A percentile compares a stretch with the other conserved stretches of the same genome.
phyloP scores from a whole-genome alignment of 129 eudicot species.

The Helianthus tuberosus region DNA sequence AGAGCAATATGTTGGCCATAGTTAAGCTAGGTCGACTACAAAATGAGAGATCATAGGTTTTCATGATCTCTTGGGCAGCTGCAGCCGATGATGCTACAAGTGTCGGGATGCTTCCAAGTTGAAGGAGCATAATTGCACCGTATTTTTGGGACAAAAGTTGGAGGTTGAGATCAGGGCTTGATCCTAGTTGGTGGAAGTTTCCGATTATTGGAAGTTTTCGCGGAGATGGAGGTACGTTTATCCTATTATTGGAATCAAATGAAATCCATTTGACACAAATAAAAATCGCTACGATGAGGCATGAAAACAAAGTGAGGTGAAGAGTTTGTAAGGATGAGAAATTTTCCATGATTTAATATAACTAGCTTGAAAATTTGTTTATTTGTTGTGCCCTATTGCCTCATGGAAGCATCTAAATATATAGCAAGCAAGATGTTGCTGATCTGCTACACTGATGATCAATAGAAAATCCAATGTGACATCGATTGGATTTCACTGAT shows the following conservation, averaged over 20 bases:
- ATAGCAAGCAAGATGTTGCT: not conserved
- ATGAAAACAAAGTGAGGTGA: not conserved
- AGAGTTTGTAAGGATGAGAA: not conserved
- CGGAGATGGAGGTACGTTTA: not conserved
- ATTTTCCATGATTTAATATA: not conserved
- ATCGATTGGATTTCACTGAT: too few relatives aligned
- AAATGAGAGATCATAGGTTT: slow-evolving; percentile 10
- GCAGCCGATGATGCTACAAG: slow-evolving; percentile 8
- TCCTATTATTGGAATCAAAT: not conserved
- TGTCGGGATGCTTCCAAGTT: slow-evolving; percentile 1
- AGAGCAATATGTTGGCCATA: not conserved
- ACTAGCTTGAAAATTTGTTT: not conserved
- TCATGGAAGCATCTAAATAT: not conserved
- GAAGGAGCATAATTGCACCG: slow-evolving; percentile 4
- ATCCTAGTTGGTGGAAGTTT: slow-evolving; percentile 6
- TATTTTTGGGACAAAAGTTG: slow-evolving; percentile 6
- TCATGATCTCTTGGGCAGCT: slow-evolving; percentile 10
- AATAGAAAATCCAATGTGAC: too few relatives aligned
- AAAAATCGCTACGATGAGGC: not conserved
- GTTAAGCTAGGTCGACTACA: not conserved
- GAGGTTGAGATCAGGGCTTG: not conserved
- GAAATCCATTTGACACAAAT: not conserved
- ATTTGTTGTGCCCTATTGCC: not conserved
- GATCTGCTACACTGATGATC: too few relatives aligned
- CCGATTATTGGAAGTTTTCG: slow-evolving; percentile 1